These are phyloP conservation scores for Microsporum canis DNA, from an alignment of 2,329 filamentous ascomycete genomes.

Conservation along the genomic window DNA sequence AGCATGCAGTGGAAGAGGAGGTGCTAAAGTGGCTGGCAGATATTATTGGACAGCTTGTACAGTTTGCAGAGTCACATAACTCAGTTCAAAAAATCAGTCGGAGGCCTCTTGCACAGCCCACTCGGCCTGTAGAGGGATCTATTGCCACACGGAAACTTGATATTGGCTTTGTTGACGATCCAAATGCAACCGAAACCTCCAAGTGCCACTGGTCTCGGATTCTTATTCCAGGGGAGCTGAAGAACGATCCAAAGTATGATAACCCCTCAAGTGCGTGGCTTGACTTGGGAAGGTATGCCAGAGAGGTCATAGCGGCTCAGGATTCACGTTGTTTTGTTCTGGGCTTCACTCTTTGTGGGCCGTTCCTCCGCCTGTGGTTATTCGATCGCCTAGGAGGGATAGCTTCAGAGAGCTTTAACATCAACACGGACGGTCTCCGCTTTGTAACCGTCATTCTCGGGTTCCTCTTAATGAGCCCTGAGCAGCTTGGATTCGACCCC, in stretches of 20 bases:
- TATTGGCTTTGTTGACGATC: constrained; percentile 26
- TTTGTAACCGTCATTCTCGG: constrained; percentile 5
- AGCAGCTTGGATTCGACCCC: constrained; percentile 36
- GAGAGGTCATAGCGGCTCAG: constrained; percentile 8
- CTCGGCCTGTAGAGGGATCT: constrained; percentile 20
- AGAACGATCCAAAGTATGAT: constrained; percentile 15
- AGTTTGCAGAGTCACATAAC: constrained; percentile 11
- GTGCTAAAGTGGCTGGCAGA: constrained; percentile 18
- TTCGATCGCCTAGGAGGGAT: constrained; percentile 39
- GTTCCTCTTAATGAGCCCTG: constrained; percentile 27
- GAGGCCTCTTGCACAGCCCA: constrained; percentile 16
- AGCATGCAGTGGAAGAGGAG: constrained; percentile 17
- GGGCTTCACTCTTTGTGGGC: constrained; percentile 40
- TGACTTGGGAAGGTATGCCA: constrained; percentile 18
- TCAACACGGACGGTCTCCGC: constrained; percentile 5
- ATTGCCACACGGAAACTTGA: constrained; percentile 27
- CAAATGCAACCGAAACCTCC: constrained; percentile 15
- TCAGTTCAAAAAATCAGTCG: background rate
- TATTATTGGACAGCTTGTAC: constrained; percentile 12
- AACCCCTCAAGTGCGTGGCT: constrained; percentile 22
- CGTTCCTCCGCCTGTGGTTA: constrained; percentile 37
- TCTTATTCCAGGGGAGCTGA: constrained; percentile 33
- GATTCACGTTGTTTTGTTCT: constrained; percentile 30
- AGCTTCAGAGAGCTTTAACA: constrained; percentile 23
- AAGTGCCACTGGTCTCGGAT: constrained; percentile 33